Evolutionary conservation across 139 green algal genomes (phyloP), one percentile per base, ranked within the genome.

Genomic region (Mesotaenium endlicherianum): DNA sequence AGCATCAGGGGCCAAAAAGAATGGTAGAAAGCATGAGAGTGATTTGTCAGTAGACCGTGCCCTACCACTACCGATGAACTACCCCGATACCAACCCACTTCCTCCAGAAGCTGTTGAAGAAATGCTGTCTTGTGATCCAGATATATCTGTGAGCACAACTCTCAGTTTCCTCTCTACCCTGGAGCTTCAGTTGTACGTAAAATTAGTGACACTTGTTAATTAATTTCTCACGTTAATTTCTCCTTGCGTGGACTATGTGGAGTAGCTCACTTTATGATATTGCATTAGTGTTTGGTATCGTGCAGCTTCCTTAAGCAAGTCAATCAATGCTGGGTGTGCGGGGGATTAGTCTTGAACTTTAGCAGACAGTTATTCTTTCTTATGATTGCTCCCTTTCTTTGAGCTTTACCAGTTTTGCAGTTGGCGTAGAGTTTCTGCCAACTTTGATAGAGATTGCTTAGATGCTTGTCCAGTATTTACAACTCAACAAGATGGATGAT

Each of bases 21-120:
- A n/a, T n/a, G n/a, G n/a, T n/a, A n/a, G n/a, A n/a, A n/a, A n/a
- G n/a, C n/a, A n/a, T n/a, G 60, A 72, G 11, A 83, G 76, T 26
- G 76, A 83, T 76, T 39, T 83, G 57, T 17, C 26, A 3, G 38
- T 50, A 40, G 58, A 79, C 30, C 59, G 60, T n/a, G 60, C 76
- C 16, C 67, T 83, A n/a, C 76, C 76, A 20, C 67, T 83, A 20
- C 76, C 76, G 20, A 83, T 83, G 76, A 82, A 39, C 34, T 78
- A 45, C 20, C 76, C 76, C 0, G 58, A 83, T 79, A 31, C 76
- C 39, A 31, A 76, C 39, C 76, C 76, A 5, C 16, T 83, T 20
- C 1, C 31, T n/a, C 69, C 58, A 20, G 76, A 83, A 16, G 76
- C 38, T 3, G 76, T 83, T 4, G 76, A 59, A 57, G 67, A 83